Evolutionary conservation across 805 yeast genomes (phyloP).

Genomic region (Phaffomyces thermotolerans): DNA sequence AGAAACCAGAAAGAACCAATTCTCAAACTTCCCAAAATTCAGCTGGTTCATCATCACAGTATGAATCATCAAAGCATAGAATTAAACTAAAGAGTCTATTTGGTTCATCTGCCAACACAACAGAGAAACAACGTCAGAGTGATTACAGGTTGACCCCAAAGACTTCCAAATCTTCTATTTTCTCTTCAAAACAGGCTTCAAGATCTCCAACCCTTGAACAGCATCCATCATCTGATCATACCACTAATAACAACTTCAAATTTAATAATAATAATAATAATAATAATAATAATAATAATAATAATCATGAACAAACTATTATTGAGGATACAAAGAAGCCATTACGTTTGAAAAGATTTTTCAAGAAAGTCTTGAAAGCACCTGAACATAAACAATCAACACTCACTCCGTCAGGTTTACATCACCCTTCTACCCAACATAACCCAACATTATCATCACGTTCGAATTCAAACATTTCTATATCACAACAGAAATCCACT

Average conservation of each 20-base stretch:
- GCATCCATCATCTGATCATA: conserved; percentile 4
- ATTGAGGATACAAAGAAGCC: conserved; percentile 15
- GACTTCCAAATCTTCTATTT: conserved; percentile 19
- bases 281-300: conserved; percentile 2
- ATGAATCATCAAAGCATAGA: conserved; percentile 4
- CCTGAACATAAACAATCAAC: conserved; percentile 8
- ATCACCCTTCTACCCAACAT: neutral
- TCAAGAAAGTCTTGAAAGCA: conserved; percentile 35
- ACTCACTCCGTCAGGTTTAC: neutral
- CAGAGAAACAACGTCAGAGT: conserved; percentile 1
- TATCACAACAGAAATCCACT: neutral
- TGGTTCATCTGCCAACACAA: conserved; percentile 1
- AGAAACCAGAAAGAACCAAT: conserved; percentile 2
- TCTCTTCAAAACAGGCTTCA: conserved; percentile 17
- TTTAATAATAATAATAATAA: neutral
- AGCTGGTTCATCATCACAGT: conserved; percentile 4
- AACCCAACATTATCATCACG: neutral
- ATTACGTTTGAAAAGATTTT: conserved; percentile 38
- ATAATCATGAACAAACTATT: neutral
- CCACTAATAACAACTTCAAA: no score
- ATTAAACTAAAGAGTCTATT: conserved; percentile 7
- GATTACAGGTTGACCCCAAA: conserved; percentile 18
- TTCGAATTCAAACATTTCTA: neutral
- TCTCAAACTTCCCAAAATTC: conserved; percentile 5
- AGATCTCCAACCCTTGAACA: conserved; percentile 18